Percentiles rank a stretch among this genome's conserved stretches.
These are phyloP conservation scores for Wickerhamiella sergipiensis DNA, from an alignment of 805 yeast species.

Conservation along the genomic window DNA sequence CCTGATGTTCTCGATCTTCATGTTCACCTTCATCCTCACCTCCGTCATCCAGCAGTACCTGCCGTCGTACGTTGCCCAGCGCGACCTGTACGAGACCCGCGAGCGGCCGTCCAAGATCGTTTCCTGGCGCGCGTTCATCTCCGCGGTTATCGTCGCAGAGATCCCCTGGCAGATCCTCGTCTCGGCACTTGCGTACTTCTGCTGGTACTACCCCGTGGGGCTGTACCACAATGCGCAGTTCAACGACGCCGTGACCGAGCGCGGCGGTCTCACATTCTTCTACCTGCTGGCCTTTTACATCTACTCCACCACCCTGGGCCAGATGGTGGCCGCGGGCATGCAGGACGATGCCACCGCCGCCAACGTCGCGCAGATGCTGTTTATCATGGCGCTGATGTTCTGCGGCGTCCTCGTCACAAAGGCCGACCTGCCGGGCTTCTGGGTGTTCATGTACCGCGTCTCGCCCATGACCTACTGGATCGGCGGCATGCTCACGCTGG, in stretches of 20 bases:
- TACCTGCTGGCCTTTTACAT: slow-evolving; percentile 37
- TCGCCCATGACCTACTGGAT: slow-evolving; percentile 62
- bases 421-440: slow-evolving; percentile 56
- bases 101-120: slow-evolving; percentile 60
- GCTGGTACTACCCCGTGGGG: slow-evolving; percentile 38
- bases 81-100: slow-evolving; percentile 56
- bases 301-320: slow-evolving; percentile 39
- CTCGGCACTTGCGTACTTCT: slow-evolving; percentile 39
- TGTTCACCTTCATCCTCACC: slow-evolving; percentile 42
- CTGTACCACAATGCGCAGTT: slow-evolving; percentile 32
- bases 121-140: slow-evolving; percentile 49
- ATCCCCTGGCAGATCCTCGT: slow-evolving; percentile 42
- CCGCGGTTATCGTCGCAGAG: slow-evolving; percentile 43
- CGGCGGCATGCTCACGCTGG: slow-evolving; percentile 36
- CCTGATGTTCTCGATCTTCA: slow-evolving; percentile 44
- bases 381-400: slow-evolving; percentile 47
- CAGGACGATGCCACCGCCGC: slow-evolving; percentile 59
- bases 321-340: slow-evolving; percentile 41
- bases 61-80: slow-evolving; percentile 40
- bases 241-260: slow-evolving; percentile 31
- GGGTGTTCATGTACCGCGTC: slow-evolving; percentile 70
- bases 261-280: slow-evolving; percentile 40
- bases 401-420: slow-evolving; percentile 56
- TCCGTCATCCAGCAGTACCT: slow-evolving; percentile 52
- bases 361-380: slow-evolving; percentile 40